Evolutionary conservation across 1,284 basidiomycete species (phyloP).

Genomic region (Schizophyllum amplum): DNA sequence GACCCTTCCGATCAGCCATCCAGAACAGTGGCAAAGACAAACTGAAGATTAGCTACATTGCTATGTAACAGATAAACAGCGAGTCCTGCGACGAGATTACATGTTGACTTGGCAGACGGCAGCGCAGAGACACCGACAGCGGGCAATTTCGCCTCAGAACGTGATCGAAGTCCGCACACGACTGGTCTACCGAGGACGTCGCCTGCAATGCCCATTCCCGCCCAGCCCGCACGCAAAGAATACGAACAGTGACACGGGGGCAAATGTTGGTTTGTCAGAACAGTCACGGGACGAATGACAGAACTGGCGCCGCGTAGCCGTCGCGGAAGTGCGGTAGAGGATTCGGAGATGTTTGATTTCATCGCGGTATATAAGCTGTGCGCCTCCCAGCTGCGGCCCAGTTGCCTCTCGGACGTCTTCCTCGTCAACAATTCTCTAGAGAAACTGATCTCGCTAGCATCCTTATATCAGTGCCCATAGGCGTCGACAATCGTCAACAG

Average conservation of each 20-base stretch:
- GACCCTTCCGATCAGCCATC: too few species aligned
- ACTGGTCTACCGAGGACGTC: too few species aligned
- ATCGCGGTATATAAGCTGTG: background rate
- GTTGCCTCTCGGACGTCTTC: too few species aligned
- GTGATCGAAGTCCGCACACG: too few species aligned
- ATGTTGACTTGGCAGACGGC: too few species aligned
- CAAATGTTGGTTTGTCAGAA: background rate
- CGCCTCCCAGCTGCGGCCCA: too few species aligned
- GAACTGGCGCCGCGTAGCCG: background rate
- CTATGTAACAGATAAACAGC: background rate
- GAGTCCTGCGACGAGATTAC: background rate
- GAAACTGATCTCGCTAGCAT: too few species aligned
- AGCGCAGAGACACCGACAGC: background rate
- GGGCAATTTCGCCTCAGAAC: background rate
- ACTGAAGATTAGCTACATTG: background rate
- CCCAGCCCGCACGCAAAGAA: background rate
- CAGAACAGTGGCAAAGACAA: background rate
- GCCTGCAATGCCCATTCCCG: too few species aligned
- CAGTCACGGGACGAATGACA: background rate
- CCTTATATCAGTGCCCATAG: too few species aligned
- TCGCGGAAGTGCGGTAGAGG: background rate
- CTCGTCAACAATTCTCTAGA: too few species aligned
- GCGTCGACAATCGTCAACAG: too few species aligned
- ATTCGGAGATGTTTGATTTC: background rate
- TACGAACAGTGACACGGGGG: background rate